Conservation (phyloP, 192 early-diverging fungal species). For the Diversispora epigaea region DNA sequence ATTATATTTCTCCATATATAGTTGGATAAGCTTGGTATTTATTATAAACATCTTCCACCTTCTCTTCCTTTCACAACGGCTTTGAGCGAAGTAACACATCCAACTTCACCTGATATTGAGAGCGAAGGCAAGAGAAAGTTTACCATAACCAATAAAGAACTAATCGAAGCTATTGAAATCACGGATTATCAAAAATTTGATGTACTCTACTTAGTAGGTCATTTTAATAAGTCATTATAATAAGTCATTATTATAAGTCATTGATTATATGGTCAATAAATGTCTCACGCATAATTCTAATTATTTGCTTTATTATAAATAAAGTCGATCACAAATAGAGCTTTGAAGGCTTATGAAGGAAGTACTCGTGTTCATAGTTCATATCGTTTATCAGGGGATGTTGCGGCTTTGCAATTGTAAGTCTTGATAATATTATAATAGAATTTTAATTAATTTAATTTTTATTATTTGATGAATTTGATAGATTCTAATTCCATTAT, state of each 20-base stretch:
- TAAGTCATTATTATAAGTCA: neutral
- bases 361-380: conserved; percentile 61
- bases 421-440: conserved; percentile 5
- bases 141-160: conserved; percentile 63
- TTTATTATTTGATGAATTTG: neutral
- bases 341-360: conserved; percentile 69
- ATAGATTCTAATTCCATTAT: neutral
- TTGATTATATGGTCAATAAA: neutral
- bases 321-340: conserved; percentile 62
- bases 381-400: conserved; percentile 67
- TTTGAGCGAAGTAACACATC: conserved; percentile 39
- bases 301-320: neutral
- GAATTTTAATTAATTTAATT: neutral
- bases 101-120: conserved; percentile 17
- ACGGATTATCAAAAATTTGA: conserved; percentile 61
- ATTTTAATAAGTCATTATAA: neutral
- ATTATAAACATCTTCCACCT: conserved; percentile 54
- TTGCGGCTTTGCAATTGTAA: conserved; percentile 77
- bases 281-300: neutral
- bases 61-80: conserved; percentile 56
- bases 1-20: conserved; percentile 30
- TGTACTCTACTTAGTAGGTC: conserved; percentile 66
- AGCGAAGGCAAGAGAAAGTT: conserved; percentile 38
- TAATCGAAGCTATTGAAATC: conserved; percentile 58
- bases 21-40: conserved; percentile 74